Evolutionary conservation across 768 basidiomycete genomes (phyloP), one percentile per base, ranked within the genome.

Genomic region (Clitopilus passeckerianus): DNA sequence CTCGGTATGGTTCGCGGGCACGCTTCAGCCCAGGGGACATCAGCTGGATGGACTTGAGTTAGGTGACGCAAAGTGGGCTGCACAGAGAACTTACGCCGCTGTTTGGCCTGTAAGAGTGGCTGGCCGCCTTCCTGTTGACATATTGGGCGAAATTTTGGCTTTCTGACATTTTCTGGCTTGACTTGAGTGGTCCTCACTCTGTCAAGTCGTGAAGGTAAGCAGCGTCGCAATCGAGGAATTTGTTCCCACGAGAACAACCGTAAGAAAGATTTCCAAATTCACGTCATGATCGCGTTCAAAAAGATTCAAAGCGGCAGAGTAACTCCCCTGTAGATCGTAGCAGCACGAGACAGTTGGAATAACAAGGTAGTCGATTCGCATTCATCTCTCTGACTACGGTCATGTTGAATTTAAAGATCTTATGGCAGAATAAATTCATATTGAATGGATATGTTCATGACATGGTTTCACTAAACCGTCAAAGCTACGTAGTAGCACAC

Each of bases 11-110:
- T 62, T 82, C 84, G 18, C 96, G 86, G 3, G 96, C 96, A 58
- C 96, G 90, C 72, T 84, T 75, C 46, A 98, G 84, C 52, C 93
- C 93, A 15, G 86, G 84, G 20, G 95, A 98, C 85, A 94, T 93
- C 64, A 83, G 75, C 91, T 94, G 22, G 16, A 23, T 10, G 20
- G 66, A 34, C 33, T 8, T 54, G 12, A 54, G 35, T 34, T 24
- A 15, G 30, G 43, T 43, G 56, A 27, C 22, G 34, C 22, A 43
- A 27, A 16, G 27, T 44, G 34, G 18, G 20, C 24, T 46, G 34
- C 35, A 18, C 30, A 62, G 66, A 20, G n/a, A 22, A 41, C 77
- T 63, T 69, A 86, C 85, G 62, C 82, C 81, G 53, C 78, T 72
- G 58, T 73, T 72, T 14, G 84, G 85, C 46, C 85, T 75, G 64